Evolutionary conservation across 192 early-diverging fungal genomes (phyloP), one percentile per base, ranked within the genome.

Genomic region (Geranomyces michiganensis): DNA sequence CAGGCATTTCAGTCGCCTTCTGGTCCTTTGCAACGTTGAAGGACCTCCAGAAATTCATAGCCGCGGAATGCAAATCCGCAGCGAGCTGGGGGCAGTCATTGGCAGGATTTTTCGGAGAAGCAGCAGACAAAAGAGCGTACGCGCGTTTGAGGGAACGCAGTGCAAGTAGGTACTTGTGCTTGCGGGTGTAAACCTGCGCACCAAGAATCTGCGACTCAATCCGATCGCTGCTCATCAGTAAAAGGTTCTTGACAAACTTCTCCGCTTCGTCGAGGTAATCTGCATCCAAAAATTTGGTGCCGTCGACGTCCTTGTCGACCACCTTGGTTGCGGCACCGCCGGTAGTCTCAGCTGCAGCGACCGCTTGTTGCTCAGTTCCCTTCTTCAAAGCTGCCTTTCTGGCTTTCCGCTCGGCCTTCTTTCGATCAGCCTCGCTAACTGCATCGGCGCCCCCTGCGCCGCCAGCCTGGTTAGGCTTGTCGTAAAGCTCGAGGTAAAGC

Each of bases 201-300:
- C 81, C 89, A 56, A 93, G 80, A 21, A 87, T 66, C 56, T 90
- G 85, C 7, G 78, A 84, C 64, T 93, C 89, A 17, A 91, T 74
- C 14, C 73, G 70, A 8, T 79, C 72, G 17, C 86, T 75, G 26
- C 84, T 75, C 67, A 89, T 56, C 32, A 83, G 78, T 59, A 88
- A 78, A 17, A 99, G 81, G 14, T 87, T 87, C 67, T 89, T 83
- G 48, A 95, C 78, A 49, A 95, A 92, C 77, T 89, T 88, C 49
- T 89, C 83, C 5, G 93, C 91, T 29, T 90, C 90, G 1, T 77
- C 88, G 24, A 97, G 77, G 55, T 89, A 89, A 76, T 91, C 87
- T 21, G 85, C 85, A 56, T 89, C 79, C 26, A 87, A 60, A 68
- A 85, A 78, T 72, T 90, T 92, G 51, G 82, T 79, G 32, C 93